Evolutionary conservation across 192 early-diverging fungal species (phyloP).

Genomic region (Coemansia sp.): DNA sequence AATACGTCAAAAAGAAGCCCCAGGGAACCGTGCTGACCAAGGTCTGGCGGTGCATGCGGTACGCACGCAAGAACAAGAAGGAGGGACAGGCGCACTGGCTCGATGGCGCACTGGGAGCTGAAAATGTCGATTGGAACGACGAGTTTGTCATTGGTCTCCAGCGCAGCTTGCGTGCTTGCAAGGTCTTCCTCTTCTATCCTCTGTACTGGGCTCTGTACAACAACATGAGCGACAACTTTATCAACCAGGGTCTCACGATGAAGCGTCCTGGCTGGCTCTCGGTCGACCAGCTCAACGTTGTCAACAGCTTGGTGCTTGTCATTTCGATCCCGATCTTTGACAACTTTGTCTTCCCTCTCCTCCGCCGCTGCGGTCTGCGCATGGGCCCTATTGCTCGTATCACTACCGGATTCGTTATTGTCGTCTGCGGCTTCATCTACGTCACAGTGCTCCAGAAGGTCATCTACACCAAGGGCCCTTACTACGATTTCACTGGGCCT

Average conservation of each 20-base stretch:
- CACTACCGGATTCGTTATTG: constrained; percentile 63
- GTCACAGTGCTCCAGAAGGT: constrained; percentile 60
- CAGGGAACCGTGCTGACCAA: constrained; percentile 59
- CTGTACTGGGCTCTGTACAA: constrained; percentile 52
- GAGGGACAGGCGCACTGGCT: constrained; percentile 19
- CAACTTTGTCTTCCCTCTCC: constrained; percentile 57
- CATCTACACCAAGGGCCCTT: constrained; percentile 59
- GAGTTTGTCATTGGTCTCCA: constrained; percentile 31
- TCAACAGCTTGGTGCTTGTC: constrained; percentile 64
- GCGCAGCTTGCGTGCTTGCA: constrained; percentile 23
- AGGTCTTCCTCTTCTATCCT: constrained; percentile 44
- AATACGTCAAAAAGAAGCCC: constrained; percentile 57
- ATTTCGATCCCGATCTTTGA: constrained; percentile 72
- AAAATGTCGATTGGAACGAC: constrained; percentile 17
- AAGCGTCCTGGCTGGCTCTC: constrained; percentile 51
- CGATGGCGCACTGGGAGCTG: background rate
- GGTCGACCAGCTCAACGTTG: constrained; percentile 66
- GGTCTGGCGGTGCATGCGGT: constrained; percentile 46
- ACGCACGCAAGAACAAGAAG: constrained; percentile 4
- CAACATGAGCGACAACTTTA: constrained; percentile 64
- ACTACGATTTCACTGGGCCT: constrained; percentile 49
- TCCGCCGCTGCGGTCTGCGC: constrained; percentile 53
- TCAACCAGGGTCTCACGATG: constrained; percentile 62
- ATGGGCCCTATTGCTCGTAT: constrained; percentile 66
- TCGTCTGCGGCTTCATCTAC: constrained; percentile 58